These are phyloP conservation scores for Aspergillus melleus DNA, from an alignment of 2,329 filamentous ascomycete genomes.

Conservation along the genomic window DNA sequence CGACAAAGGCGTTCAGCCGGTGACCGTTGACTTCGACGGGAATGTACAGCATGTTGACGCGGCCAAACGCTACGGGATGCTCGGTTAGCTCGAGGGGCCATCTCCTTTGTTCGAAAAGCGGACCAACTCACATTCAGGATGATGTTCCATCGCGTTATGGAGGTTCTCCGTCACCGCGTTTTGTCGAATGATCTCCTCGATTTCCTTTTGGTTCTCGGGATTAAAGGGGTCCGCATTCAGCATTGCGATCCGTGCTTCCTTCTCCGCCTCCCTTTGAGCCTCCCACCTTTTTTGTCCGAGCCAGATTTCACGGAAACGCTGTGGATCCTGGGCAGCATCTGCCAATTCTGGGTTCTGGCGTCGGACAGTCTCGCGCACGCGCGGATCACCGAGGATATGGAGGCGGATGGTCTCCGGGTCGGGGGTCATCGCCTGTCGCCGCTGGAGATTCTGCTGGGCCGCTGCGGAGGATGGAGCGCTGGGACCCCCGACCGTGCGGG, in stretches of 20 bases:
- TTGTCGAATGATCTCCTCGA: slow-evolving; percentile 96
- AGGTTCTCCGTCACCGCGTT: slow-evolving; percentile 93
- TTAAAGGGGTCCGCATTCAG: slow-evolving; percentile 96
- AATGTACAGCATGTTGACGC: slow-evolving; percentile 95
- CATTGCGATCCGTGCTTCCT: slow-evolving; percentile 77
- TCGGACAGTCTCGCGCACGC: slow-evolving; percentile 68
- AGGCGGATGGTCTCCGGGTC: slow-evolving; percentile 82
- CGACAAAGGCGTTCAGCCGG: slow-evolving; percentile 92
- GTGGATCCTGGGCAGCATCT: slow-evolving; percentile 71
- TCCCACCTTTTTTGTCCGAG: slow-evolving; percentile 68
- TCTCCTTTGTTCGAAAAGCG: not conserved
- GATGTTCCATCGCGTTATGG: slow-evolving; percentile 95
- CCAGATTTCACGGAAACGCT: slow-evolving; percentile 73
- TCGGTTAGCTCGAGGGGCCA: slow-evolving; percentile 5
- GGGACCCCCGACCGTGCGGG: slow-evolving; percentile 28
- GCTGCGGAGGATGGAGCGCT: slow-evolving; percentile 23
- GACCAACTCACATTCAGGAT: slow-evolving; percentile 76
- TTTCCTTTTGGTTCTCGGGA: slow-evolving; percentile 82
- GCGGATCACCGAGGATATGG: slow-evolving; percentile 77
- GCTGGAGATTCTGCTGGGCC: slow-evolving; percentile 28
- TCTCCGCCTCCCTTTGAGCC: slow-evolving; percentile 69
- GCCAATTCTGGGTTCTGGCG: slow-evolving; percentile 75
- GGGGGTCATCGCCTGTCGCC: slow-evolving; percentile 34
- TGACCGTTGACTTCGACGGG: slow-evolving; percentile 92
- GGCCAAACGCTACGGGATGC: slow-evolving; percentile 71